A percentile compares a stretch with the other conserved stretches of the same genome.
Evolutionary conservation across 208 protist genomes (phyloP).

Genomic region (Trypanosoma boissoni): DNA sequence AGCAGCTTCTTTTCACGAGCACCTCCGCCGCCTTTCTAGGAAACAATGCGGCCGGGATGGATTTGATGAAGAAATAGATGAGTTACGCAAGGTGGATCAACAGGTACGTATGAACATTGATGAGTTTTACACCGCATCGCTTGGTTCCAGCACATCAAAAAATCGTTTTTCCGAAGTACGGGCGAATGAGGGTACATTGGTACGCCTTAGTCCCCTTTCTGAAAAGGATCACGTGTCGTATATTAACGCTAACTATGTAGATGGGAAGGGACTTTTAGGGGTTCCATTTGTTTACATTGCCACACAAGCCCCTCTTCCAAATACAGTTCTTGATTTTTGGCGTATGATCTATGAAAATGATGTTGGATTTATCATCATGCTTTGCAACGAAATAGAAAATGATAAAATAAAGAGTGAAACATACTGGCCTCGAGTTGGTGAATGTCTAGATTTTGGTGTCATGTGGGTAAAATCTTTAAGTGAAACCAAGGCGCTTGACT

Average conservation of each 20-base stretch:
- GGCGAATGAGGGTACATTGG: constrained; percentile 67
- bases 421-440: constrained; percentile 69
- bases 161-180: constrained; percentile 74
- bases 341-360: constrained; percentile 86
- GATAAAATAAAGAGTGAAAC: constrained; percentile 71
- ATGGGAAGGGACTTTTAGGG: constrained; percentile 47
- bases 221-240: constrained; percentile 50
- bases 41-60: constrained; percentile 36
- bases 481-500: constrained; percentile 43
- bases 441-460: constrained; percentile 46
- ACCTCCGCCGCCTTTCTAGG: constrained; percentile 26
- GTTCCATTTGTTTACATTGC: constrained; percentile 90
- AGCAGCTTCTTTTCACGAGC: constrained; percentile 24
- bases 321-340: constrained; percentile 89
- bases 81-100: constrained; percentile 52
- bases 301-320: constrained; percentile 80
- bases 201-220: constrained; percentile 33
- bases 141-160: constrained; percentile 63
- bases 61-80: constrained; percentile 60
- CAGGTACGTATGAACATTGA: constrained; percentile 59
- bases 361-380: constrained; percentile 78
- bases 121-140: constrained; percentile 67
- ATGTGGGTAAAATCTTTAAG: constrained; percentile 43
- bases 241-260: constrained; percentile 91
- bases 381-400: constrained; percentile 64